A percentile compares a stretch with the other conserved stretches of the same genome.
These are phyloP conservation scores for sunflower (Helianthus annuus) DNA, from an alignment of 129 eudicot species.

Conservation along the genomic window DNA sequence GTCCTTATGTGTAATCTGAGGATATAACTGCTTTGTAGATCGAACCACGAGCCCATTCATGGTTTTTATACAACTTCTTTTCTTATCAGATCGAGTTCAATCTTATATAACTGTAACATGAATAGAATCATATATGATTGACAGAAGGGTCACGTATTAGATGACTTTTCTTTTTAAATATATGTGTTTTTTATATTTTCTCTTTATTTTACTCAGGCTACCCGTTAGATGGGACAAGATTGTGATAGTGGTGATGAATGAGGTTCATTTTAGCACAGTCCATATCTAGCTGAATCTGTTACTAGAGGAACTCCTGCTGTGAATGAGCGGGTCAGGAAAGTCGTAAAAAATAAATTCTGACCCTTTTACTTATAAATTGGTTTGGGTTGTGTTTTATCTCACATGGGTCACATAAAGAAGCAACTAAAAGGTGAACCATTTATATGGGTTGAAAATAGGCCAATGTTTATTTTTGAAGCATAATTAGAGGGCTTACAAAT, in stretches of 20 bases:
- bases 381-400: not conserved
- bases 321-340: conserved; percentile 99
- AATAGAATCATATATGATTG: not conserved
- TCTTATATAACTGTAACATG: not conserved
- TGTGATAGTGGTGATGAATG: conserved; percentile 87
- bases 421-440: not conserved
- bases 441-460: not conserved
- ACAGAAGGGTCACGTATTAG: not conserved
- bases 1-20: not conserved
- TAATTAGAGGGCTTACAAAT: too few species aligned
- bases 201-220: conserved; percentile 47
- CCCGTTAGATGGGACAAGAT: conserved; percentile 99
- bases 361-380: not conserved
- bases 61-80: not conserved
- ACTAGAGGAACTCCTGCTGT: conserved; percentile 84
- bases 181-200: not conserved
- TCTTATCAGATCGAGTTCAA: too few species aligned
- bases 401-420: not conserved
- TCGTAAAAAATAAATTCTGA: conserved; percentile 48
- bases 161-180: not conserved
- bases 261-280: conserved; percentile 94
- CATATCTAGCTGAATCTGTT: conserved; percentile 94
- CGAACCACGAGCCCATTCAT: not conserved
- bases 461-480: not conserved
- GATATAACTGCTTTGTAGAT: not conserved